A percentile compares a stretch with the other conserved stretches of the same genome.
Conservation (phyloP, 108 stramenopile species). For the Pseudonitzschia delicatissima region DNA sequence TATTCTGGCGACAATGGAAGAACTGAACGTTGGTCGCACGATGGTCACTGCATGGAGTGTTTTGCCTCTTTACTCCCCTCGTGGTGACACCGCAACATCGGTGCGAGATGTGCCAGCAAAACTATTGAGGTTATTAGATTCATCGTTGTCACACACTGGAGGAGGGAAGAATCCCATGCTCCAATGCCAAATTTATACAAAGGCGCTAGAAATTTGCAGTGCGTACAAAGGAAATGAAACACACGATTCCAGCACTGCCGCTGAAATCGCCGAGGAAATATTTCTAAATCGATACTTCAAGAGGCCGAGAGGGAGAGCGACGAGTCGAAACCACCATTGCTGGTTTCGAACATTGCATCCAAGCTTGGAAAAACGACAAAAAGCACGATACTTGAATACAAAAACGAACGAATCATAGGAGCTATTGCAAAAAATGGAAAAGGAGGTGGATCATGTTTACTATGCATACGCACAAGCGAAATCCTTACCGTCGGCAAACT, state of each 20-base stretch:
- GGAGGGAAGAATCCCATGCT: constrained; percentile 11
- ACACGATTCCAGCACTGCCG: background rate
- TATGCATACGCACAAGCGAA: background rate
- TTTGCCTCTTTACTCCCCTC: constrained; percentile 1
- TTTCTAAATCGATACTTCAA: constrained; percentile 14
- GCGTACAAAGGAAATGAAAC: background rate
- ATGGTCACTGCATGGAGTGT: constrained; percentile 13
- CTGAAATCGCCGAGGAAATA: constrained; percentile 12
- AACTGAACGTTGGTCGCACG: background rate
- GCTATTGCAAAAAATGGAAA: background rate
- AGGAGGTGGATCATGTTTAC: constrained; percentile 1
- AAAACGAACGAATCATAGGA: background rate
- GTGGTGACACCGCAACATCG: background rate
- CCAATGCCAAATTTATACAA: background rate
- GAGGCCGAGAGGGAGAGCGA: constrained; percentile 3
- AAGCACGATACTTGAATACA: background rate
- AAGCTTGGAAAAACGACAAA: constrained; percentile 6
- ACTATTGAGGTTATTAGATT: constrained; percentile 4
- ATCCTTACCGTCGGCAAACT: constrained; percentile 4
- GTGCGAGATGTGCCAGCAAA: background rate
- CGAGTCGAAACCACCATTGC: constrained; percentile 1
- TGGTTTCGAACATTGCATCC: constrained; percentile 3
- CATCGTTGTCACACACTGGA: constrained; percentile 4
- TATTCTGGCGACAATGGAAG: constrained; percentile 11
- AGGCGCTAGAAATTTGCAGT: constrained; percentile 8